Percentiles rank a stretch among this genome's conserved stretches.
phyloP scores from a whole-genome alignment of 2,329 filamentous ascomycete species.

The Amesomyces nigricolor region DNA sequence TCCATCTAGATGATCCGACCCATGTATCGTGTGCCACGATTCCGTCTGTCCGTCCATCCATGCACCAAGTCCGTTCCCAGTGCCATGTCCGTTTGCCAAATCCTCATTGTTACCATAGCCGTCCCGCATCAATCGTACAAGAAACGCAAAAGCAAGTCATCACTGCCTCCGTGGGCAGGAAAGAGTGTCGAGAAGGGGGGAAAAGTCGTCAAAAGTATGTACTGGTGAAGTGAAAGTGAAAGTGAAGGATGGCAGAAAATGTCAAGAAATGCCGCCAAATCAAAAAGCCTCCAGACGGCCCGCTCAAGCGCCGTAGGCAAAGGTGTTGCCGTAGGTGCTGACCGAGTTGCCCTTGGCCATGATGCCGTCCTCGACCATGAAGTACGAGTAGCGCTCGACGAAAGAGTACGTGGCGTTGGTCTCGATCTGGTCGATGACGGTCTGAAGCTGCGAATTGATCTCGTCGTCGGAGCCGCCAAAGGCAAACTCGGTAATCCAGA shows the following conservation, averaged over 20 bases:
- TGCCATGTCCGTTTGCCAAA: conserved; percentile 5
- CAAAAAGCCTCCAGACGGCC: background rate
- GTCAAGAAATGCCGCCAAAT: conserved; percentile 1
- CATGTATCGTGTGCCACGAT: conserved; percentile 1
- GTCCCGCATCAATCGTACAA: background rate
- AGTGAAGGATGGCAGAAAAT: background rate
- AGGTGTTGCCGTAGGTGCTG: conserved; percentile 45
- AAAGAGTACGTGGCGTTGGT: conserved; percentile 40
- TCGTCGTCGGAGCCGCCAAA: conserved; percentile 41
- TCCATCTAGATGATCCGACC: conserved; percentile 8
- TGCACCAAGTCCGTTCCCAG: background rate
- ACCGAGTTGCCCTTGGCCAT: conserved; percentile 37
- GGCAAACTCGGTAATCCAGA: conserved; percentile 64
- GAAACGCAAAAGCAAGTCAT: conserved; percentile 2
- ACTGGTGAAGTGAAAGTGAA: conserved; percentile 11
- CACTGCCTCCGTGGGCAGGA: conserved; percentile 3
- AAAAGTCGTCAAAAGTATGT: conserved; percentile 14
- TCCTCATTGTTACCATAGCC: background rate
- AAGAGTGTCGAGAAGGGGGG: conserved; percentile 6
- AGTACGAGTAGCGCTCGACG: conserved; percentile 54
- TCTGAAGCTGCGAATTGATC: conserved; percentile 44
- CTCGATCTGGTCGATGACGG: conserved; percentile 45
- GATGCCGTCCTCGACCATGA: conserved; percentile 44
- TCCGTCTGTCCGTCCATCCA: background rate
- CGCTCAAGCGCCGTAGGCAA: conserved; percentile 36